A percentile compares a stretch with the other conserved stretches of the same genome.
Conservation (phyloP, 768 basidiomycete genomes). For the Butyriboletus loyo region DNA sequence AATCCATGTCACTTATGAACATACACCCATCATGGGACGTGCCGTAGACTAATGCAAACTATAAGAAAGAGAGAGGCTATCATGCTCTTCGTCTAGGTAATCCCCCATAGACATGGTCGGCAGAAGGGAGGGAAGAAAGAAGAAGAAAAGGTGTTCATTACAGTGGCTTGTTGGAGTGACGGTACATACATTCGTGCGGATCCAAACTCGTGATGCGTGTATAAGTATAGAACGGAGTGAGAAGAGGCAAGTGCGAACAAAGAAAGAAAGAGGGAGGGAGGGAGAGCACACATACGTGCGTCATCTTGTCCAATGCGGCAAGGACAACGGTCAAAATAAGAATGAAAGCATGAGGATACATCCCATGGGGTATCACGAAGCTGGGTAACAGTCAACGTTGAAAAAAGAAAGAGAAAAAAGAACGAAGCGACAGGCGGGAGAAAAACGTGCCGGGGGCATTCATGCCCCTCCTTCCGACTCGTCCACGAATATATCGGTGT, state of each 20-base stretch:
- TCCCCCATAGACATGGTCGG: neutral
- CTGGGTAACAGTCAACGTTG: slow-evolving; percentile 21
- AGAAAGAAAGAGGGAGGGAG: neutral
- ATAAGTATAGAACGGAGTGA: slow-evolving; percentile 16
- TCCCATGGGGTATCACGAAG: slow-evolving; percentile 26
- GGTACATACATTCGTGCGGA: slow-evolving; percentile 20
- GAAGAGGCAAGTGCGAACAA: neutral
- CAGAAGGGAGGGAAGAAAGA: neutral
- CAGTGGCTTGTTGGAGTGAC: slow-evolving; percentile 6
- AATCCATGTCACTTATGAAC: neutral
- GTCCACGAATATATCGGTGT: slow-evolving; percentile 95
- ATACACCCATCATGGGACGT: too few species aligned
- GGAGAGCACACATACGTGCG: neutral
- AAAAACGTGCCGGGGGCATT: neutral
- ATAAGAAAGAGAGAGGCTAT: neutral
- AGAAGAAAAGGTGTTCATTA: neutral
- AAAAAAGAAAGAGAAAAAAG: neutral
- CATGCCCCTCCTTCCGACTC: slow-evolving; percentile 53
- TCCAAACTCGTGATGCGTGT: slow-evolving; percentile 8
- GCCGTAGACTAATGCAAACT: neutral
- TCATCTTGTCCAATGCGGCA: slow-evolving; percentile 3
- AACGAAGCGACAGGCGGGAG: neutral
- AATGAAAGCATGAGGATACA: slow-evolving; percentile 7
- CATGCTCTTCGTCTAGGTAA: neutral
- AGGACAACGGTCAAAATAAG: slow-evolving; percentile 7